Base-by-base conservation (phyloP, 495 filamentous ascomycete genomes). In the Glutinoglossum americanum region DNA sequence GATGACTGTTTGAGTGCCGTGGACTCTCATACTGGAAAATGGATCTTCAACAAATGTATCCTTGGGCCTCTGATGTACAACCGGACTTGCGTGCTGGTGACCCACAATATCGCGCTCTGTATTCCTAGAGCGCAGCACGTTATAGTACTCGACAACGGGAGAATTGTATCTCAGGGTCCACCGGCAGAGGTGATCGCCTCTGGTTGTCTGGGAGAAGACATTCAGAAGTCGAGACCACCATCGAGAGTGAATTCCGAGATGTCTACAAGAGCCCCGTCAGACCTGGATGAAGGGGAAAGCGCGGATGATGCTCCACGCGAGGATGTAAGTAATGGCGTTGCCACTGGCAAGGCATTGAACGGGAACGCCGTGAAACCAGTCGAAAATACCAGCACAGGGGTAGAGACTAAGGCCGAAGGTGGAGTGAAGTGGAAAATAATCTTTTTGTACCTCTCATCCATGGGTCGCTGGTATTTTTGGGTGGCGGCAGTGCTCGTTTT, bases 401-500 rank as follows among this genome's bases (percentile, higher is more conserved):
- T 73, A 53, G 92, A 99, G 66, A 73, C 72, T 2, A 95, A 93
- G 67, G 80, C 84, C 17, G 75, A 74, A 53, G 92, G 92, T 35
- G 81, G 88, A 37, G 86, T 99, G 62, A 87, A 94, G 65, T 83
- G 84, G 77, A 73, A 74, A 27, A 87, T 94, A 51, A 80, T 97
- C 64, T 71, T 75, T 33, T 80, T 94, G 64, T 99, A 96, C 67
- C 74, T 99, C 21, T 66, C 66, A 23, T 76, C 88, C 49, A 97
- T 97, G 93, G 93, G 93, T 9, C 75, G 78, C 5, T 95, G 89
- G 89, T 86, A 85, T 74, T 99, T 89, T 65, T 99, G 93, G 93
- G 64, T 83, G 48, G 64, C 81, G 51, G 84, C 89, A 23, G 66
- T 81, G 23, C 53, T 79, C 0, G 78, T 86, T 45, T 97, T 99